phyloP scores from a whole-genome alignment of 768 basidiomycete genomes.

The Strobilomyces confusus region DNA sequence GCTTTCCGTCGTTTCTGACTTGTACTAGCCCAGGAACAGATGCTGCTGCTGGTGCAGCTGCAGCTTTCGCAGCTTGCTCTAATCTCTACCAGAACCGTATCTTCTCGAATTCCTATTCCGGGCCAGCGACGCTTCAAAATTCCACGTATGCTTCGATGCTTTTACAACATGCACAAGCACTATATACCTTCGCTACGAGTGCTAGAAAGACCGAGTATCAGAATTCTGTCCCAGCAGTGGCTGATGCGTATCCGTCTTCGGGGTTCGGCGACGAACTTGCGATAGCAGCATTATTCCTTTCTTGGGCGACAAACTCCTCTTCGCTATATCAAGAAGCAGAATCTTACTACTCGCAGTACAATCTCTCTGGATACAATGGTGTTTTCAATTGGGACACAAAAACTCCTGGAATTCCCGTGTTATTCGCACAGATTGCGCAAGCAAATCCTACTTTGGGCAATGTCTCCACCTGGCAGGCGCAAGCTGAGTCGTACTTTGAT shows the following conservation, averaged over 20 bases:
- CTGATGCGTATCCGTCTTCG: slow-evolving; percentile 65
- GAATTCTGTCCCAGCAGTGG: slow-evolving; percentile 61
- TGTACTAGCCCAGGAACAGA: slow-evolving; percentile 74
- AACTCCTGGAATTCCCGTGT: slow-evolving; percentile 67
- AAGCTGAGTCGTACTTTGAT: slow-evolving; percentile 78
- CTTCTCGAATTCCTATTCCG: slow-evolving; percentile 50
- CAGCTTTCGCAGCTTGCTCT: slow-evolving; percentile 86
- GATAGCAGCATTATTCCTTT: slow-evolving; percentile 72
- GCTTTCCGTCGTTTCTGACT: background rate
- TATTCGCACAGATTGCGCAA: slow-evolving; percentile 71
- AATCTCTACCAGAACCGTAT: slow-evolving; percentile 65
- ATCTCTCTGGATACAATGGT: slow-evolving; percentile 46
- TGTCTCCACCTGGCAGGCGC: slow-evolving; percentile 59
- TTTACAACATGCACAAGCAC: slow-evolving; percentile 65
- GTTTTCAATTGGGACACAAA: slow-evolving; percentile 92
- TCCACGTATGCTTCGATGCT: slow-evolving; percentile 67
- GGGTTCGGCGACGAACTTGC: slow-evolving; percentile 70
- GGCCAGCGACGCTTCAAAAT: slow-evolving; percentile 68
- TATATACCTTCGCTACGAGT: slow-evolving; percentile 75
- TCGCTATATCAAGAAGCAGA: slow-evolving; percentile 60
- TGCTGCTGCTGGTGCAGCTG: slow-evolving; percentile 76
- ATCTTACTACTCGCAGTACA: slow-evolving; percentile 53
- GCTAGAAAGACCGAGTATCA: slow-evolving; percentile 64
- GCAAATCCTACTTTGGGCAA: slow-evolving; percentile 55
- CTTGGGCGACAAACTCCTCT: slow-evolving; percentile 63